A percentile compares a stretch with the other conserved stretches of the same genome.
Evolutionary conservation across 2,329 filamentous ascomycete species (phyloP).

Genomic region (Neofusicoccum sp.): DNA sequence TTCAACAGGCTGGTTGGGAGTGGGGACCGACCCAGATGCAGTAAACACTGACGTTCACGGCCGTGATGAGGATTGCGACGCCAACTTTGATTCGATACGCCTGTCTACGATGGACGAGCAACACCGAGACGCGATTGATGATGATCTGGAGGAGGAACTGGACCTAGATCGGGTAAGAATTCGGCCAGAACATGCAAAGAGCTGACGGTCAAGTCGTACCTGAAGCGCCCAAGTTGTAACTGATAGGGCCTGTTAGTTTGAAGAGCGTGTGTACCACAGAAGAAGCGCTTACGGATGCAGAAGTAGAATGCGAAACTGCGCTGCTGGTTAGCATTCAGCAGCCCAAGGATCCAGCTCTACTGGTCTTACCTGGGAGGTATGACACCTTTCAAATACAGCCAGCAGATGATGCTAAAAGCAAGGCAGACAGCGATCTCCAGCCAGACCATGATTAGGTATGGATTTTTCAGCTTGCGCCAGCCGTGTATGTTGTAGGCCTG

Average conservation of each 20-base stretch:
- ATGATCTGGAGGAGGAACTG: conserved; percentile 27
- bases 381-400: neutral
- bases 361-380: neutral
- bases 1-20: neutral
- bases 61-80: conserved; percentile 20
- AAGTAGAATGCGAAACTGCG: conserved; percentile 17
- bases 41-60: conserved; percentile 33
- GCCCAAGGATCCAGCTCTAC: too few relatives aligned
- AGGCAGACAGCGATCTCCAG: neutral
- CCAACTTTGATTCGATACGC: neutral
- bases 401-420: conserved; percentile 4
- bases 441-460: neutral
- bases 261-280: rapidly evolving
- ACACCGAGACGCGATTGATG: conserved; percentile 27
- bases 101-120: neutral
- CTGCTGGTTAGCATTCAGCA: too few relatives aligned
- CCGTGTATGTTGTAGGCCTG: conserved; percentile 28
- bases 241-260: neutral
- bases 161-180: neutral
- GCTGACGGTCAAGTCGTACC: too few relatives aligned
- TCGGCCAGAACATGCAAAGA: too few relatives aligned
- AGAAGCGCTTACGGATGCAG: neutral
- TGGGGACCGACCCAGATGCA: conserved; percentile 22
- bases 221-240: conserved; percentile 8
- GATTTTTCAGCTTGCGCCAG: neutral